Conservation (phyloP, 108 stramenopile genomes). For the Cylindrotheca fusiformis region DNA sequence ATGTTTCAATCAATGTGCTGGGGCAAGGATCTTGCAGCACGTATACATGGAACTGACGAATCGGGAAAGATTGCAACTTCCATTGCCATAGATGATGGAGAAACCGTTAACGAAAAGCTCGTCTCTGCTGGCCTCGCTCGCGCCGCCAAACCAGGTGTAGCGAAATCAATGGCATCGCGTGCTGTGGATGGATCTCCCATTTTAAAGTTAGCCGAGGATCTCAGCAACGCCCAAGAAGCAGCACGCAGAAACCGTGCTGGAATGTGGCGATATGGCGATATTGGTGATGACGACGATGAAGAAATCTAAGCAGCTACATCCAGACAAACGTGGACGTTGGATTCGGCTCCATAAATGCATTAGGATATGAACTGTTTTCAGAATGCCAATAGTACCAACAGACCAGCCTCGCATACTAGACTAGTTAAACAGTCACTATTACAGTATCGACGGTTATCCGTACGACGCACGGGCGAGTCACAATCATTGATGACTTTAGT, state of each 20-base stretch:
- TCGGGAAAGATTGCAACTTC: constrained; percentile 65
- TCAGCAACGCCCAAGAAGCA: constrained; percentile 64
- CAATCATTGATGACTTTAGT: too few species aligned
- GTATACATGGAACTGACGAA: constrained; percentile 55
- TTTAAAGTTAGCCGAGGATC: constrained; percentile 52
- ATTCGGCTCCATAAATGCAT: too few species aligned
- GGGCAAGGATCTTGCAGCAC: constrained; percentile 74
- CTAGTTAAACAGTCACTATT: too few species aligned
- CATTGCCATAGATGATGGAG: constrained; percentile 43
- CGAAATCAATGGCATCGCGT: constrained; percentile 40
- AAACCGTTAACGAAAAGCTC: constrained; percentile 75
- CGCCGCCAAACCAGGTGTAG: constrained; percentile 51
- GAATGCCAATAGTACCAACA: too few species aligned
- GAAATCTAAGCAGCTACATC: constrained; percentile 19
- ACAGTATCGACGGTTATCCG: too few species aligned
- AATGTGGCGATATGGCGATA: constrained; percentile 91
- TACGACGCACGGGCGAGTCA: too few species aligned
- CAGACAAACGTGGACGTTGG: too few species aligned
- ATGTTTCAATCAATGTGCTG: constrained; percentile 75
- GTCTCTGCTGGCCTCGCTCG: constrained; percentile 73
- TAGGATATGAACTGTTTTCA: too few species aligned
- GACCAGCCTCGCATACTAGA: too few species aligned
- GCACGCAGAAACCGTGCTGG: constrained; percentile 75
- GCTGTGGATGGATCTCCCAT: constrained; percentile 58
- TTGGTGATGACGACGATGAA: constrained; percentile 88